phyloP scores from a whole-genome alignment of 805 yeast genomes.

The Suhomyces sp. region DNA sequence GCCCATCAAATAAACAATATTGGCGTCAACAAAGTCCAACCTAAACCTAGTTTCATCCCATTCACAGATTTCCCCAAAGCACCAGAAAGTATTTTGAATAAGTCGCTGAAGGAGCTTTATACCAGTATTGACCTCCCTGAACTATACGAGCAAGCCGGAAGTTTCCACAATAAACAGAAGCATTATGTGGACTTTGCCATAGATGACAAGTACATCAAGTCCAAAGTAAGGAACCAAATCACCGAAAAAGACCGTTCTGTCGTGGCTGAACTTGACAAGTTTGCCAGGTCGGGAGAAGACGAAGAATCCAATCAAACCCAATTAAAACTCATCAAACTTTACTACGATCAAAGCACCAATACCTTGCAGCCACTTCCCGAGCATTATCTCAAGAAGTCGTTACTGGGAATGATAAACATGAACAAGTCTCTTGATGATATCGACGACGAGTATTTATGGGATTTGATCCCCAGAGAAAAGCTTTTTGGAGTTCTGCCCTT shows the following conservation, averaged over 20 bases:
- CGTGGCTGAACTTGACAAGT: constrained; percentile 24
- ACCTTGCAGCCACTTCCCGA: constrained; percentile 27
- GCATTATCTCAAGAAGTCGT: constrained; percentile 37
- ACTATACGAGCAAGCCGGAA: background rate
- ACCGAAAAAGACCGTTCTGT: constrained; percentile 24
- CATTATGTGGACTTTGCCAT: constrained; percentile 21
- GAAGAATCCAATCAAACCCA: constrained; percentile 21
- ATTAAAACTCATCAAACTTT: constrained; percentile 21
- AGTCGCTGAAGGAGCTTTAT: constrained; percentile 18
- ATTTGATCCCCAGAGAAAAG: constrained; percentile 32
- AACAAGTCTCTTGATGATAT: constrained; percentile 34
- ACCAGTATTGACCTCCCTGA: constrained; percentile 7
- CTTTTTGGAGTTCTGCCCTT: constrained; percentile 36
- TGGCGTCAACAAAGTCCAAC: background rate
- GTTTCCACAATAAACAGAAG: background rate
- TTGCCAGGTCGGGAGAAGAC: constrained; percentile 19
- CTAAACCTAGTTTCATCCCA: constrained; percentile 19
- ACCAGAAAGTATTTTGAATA: constrained; percentile 16
- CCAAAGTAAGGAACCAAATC: constrained; percentile 15
- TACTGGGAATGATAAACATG: constrained; percentile 38
- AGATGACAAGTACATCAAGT: constrained; percentile 24
- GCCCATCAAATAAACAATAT: background rate
- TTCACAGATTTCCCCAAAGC: constrained; percentile 32
- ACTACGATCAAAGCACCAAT: constrained; percentile 27
- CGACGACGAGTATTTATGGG: constrained; percentile 41